Evolutionary conservation across 768 basidiomycete genomes (phyloP), one percentile per base, ranked within the genome.

Genomic region (Royoungia palumana): DNA sequence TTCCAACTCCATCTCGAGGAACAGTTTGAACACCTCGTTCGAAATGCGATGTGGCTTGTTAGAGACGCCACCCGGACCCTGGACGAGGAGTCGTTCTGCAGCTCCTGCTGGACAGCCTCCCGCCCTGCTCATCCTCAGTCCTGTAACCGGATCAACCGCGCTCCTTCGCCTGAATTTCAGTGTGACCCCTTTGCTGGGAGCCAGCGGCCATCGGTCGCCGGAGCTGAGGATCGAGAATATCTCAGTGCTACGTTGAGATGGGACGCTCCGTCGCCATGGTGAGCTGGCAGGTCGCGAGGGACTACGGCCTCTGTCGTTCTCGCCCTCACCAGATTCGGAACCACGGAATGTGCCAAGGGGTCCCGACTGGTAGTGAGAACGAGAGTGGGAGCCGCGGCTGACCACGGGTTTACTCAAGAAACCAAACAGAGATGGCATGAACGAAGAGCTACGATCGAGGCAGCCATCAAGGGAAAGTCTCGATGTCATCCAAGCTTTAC

Each of bases 211-310:
- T n/a, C n/a, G n/a, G n/a, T n/a, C n/a, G n/a, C n/a, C 56, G 5
- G 80, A 77, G 46, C 80, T 81, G 25, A 80, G 41, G 0, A 77
- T 79, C 10, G 79, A 74, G 49, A 75, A 74, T 0, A 71, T 70
- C 28, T 50, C 53, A 0, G 47, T 45, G 48, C 71, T 77, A 22
- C 55, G 46, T 35, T 66, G 17, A 54, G 71, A 35, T 55, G 55
- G 46, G 11, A 35, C 14, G 13, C 54, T 51, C 3, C 41, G 56
- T 30, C 41, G 42, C 34, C 37, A 51, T 35, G 28, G 39, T 19
- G 22, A 38, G 43, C 36, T 41, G 30, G 14, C 14, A 13, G 30
- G 3, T 6, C 13, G 30, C 6, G 30, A 13, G n/a, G n/a, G 27
- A 28, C 41, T 17, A 39, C 54, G 63, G 13, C 37, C 47, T 34